Conservation (phyloP, 176 grass and related monocot species). For the Oryza meyeriana region DNA sequence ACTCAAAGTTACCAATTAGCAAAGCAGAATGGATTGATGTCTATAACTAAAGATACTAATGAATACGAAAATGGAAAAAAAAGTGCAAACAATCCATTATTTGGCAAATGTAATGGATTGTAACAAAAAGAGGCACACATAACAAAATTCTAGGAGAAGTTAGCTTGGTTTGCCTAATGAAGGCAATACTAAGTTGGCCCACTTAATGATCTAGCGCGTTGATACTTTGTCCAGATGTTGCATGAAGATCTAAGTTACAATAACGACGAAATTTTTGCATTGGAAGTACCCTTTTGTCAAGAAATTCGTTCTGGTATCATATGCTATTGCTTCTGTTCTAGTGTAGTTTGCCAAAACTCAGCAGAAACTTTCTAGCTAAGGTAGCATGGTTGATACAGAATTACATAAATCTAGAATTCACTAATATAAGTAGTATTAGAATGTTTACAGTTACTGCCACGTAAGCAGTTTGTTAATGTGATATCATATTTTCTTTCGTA, state of each 20-base stretch:
- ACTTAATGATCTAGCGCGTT: conserved; percentile 8
- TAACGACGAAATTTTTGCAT: not conserved
- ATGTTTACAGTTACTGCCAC: not conserved
- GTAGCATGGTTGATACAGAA: not conserved
- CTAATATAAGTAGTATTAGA: not conserved
- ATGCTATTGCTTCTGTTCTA: not conserved
- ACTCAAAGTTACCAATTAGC: not conserved
- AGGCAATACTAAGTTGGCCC: not conserved
- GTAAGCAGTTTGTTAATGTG: not conserved
- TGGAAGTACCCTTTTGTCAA: not conserved
- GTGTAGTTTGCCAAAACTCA: not conserved
- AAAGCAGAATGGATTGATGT: not conserved
- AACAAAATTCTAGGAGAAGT: not conserved
- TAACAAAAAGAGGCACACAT: not conserved
- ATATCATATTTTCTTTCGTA: not conserved
- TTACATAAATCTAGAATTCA: not conserved
- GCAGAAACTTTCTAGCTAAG: not conserved
- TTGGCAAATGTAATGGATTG: not conserved
- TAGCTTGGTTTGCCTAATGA: not conserved
- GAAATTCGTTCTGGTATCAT: not conserved
- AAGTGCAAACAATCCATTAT: not conserved
- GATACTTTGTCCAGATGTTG: not conserved
- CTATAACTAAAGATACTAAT: not conserved
- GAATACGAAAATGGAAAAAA: not conserved
- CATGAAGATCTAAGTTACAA: not conserved